Percentiles rank a stretch among this genome's conserved stretches.
Conservation (phyloP, 2,329 filamentous ascomycete genomes). For the Diaporthe vaccinii region DNA sequence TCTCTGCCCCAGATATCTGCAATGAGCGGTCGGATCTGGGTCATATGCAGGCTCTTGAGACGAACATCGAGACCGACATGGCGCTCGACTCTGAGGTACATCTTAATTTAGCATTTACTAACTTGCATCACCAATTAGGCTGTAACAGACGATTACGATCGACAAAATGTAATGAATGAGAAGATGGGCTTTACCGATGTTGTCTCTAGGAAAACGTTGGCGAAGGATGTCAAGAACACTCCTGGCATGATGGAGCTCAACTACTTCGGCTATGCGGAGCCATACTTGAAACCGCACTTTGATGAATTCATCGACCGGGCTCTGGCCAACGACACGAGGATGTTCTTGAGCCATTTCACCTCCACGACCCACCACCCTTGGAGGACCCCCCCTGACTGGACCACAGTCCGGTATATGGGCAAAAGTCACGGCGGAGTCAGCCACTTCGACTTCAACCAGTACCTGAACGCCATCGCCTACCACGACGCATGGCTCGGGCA, state of each 20-base stretch:
- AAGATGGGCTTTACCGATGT: conserved; percentile 49
- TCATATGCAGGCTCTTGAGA: neutral
- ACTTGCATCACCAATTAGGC: conserved; percentile 39
- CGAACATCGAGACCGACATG: neutral
- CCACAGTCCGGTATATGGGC: conserved; percentile 34
- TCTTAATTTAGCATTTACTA: neutral
- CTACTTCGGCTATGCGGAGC: conserved; percentile 59
- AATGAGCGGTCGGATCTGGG: neutral
- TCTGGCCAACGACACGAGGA: conserved; percentile 48
- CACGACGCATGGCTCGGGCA: conserved; percentile 55
- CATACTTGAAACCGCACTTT: conserved; percentile 55
- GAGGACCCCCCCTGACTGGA: conserved; percentile 51
- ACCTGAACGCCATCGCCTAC: conserved; percentile 57
- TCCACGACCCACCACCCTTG: conserved; percentile 59
- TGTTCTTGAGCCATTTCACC: conserved; percentile 54
- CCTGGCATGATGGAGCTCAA: conserved; percentile 46
- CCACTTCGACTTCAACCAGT: conserved; percentile 51
- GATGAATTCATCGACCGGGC: conserved; percentile 51
- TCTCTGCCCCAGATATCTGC: neutral
- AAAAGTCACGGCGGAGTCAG: conserved; percentile 51
- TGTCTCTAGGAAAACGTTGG: conserved; percentile 38
- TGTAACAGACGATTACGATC: conserved; percentile 51
- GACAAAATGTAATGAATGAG: conserved; percentile 50
- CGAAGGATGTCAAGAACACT: conserved; percentile 11
- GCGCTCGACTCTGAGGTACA: neutral